Conservation (phyloP, 2,329 filamentous ascomycete genomes). For the Myriosclerotinia scirpicola region DNA sequence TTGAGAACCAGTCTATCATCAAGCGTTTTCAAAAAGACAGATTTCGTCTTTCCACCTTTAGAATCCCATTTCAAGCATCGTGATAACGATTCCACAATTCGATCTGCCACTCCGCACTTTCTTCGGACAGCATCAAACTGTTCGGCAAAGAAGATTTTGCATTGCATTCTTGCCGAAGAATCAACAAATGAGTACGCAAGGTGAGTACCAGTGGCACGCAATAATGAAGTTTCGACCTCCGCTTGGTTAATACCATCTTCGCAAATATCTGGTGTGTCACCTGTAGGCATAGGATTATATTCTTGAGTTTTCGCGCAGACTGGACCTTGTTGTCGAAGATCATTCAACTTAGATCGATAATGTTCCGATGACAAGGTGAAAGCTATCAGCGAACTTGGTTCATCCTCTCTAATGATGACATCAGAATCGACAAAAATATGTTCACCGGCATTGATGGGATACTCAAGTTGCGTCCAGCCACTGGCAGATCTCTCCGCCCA, state of each 20-base stretch:
- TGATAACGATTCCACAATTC: constrained; percentile 92
- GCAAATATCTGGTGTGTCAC: constrained; percentile 35
- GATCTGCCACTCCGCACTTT: constrained; percentile 89
- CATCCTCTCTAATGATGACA: constrained; percentile 95
- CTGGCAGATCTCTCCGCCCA: constrained; percentile 98
- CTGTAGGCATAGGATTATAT: constrained; percentile 38
- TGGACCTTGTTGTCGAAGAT: constrained; percentile 58
- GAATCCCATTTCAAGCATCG: constrained; percentile 97
- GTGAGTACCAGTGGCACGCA: constrained; percentile 84
- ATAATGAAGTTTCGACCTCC: constrained; percentile 80
- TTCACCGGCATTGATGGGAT: constrained; percentile 82
- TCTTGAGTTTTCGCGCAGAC: constrained; percentile 40
- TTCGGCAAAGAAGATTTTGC: constrained; percentile 98
- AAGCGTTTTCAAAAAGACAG: constrained; percentile 92
- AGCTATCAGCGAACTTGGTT: constrained; percentile 93
- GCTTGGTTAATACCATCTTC: constrained; percentile 54
- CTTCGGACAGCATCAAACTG: constrained; percentile 93
- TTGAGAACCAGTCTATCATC: constrained; percentile 84
- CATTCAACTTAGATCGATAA: constrained; percentile 76
- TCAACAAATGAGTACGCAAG: constrained; percentile 95
- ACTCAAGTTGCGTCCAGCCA: constrained; percentile 89
- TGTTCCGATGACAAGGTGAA: constrained; percentile 86
- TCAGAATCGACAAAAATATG: constrained; percentile 97
- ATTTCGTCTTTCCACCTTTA: constrained; percentile 96
- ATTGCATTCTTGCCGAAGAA: constrained; percentile 90